phyloP scores from a whole-genome alignment of 805 yeast genomes.

The Saccharomycopsis malanga region DNA sequence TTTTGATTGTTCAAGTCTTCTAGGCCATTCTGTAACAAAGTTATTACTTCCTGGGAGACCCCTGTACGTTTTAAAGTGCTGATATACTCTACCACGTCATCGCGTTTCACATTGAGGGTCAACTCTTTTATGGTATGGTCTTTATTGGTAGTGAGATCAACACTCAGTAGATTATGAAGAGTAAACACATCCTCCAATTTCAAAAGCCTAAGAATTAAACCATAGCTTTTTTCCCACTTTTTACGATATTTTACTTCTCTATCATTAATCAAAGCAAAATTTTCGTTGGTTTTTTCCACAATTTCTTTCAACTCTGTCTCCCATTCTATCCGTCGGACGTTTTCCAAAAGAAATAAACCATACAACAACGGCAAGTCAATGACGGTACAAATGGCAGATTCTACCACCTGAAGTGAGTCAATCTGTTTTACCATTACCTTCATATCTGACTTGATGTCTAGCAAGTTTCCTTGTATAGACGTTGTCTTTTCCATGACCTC shows the following conservation, averaged over 20 bases:
- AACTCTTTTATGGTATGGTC: conserved; percentile 18
- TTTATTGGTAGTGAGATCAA: conserved; percentile 6
- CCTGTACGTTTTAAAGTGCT: conserved; percentile 28
- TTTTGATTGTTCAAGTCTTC: conserved; percentile 27
- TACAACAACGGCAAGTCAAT: conserved; percentile 65
- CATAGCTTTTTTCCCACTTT: conserved; percentile 60
- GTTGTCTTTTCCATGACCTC: conserved; percentile 22
- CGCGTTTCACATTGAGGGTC: conserved; percentile 21
- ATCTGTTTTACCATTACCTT: conserved; percentile 22
- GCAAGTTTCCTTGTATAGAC: conserved; percentile 9
- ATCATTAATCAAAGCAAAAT: conserved; percentile 47
- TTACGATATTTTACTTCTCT: conserved; percentile 49
- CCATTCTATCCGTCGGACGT: conserved; percentile 55
- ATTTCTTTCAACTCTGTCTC: conserved; percentile 27
- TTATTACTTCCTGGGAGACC: conserved; percentile 30
- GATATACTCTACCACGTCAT: conserved; percentile 34
- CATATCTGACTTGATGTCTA: conserved; percentile 24
- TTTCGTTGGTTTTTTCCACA: conserved; percentile 42
- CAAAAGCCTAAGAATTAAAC: conserved; percentile 37
- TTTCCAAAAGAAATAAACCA: conserved; percentile 62
- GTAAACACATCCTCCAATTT: conserved; percentile 18
- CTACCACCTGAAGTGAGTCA: conserved; percentile 28
- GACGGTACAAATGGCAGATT: conserved; percentile 33
- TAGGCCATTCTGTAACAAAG: conserved; percentile 34
- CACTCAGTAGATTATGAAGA: conserved; percentile 10